Conservation (phyloP, 768 basidiomycete species). For the Mycena crocata region DNA sequence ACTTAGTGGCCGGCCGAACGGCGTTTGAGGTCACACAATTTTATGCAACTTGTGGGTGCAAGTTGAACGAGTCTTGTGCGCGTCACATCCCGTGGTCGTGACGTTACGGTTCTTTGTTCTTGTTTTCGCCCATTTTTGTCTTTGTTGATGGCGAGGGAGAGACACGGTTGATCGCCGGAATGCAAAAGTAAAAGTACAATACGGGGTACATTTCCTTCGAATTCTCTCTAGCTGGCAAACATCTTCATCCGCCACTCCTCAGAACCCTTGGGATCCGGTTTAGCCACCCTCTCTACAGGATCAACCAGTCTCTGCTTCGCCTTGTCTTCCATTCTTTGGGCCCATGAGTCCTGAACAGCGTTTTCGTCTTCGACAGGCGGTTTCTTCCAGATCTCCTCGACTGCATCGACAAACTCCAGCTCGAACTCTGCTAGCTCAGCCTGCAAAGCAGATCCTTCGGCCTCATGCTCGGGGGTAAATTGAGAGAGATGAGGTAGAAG, state of each 20-base stretch:
- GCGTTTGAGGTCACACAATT: too few species aligned
- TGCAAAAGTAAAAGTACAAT: neutral
- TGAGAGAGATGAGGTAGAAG: constrained; percentile 84
- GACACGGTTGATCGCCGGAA: too few species aligned
- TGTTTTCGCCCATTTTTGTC: too few species aligned
- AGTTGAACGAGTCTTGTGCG: neutral
- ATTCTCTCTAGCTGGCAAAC: constrained; percentile 40
- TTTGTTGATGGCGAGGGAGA: too few species aligned
- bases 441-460: constrained; percentile 77
- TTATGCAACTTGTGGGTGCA: too few species aligned
- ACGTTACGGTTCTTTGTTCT: too few species aligned
- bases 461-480: constrained; percentile 72
- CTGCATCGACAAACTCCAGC: constrained; percentile 61
- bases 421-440: constrained; percentile 67
- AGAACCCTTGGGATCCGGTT: constrained; percentile 55
- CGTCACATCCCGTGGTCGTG: neutral
- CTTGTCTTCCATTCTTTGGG: constrained; percentile 63
- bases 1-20: too few species aligned
- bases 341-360: constrained; percentile 57
- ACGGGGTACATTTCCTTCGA: neutral
- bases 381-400: constrained; percentile 77
- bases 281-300: constrained; percentile 64
- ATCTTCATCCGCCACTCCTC: constrained; percentile 59
- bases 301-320: constrained; percentile 61
- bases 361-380: constrained; percentile 48